Evolutionary conservation across 176 grass and related monocot species (phyloP), one percentile per base, ranked within the genome.

Genomic region (Poa pratensis): DNA sequence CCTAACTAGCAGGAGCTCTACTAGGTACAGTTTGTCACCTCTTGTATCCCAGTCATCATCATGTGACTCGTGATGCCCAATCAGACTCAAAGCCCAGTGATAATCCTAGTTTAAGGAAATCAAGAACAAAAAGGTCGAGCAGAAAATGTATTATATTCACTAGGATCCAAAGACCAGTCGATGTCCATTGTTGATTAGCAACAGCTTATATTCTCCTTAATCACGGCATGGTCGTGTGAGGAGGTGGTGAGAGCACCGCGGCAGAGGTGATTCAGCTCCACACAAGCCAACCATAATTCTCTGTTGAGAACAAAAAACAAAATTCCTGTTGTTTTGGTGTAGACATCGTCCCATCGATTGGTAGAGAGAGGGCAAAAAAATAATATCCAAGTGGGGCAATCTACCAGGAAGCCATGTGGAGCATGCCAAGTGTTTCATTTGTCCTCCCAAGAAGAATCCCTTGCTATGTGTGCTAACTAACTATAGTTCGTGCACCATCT

Each of bases 371-470:
- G 20, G 19, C 34, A 0, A 27, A 18, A 6, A 32, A 18, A 76
- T 69, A 86, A 86, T 71, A 82, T 86, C 88, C 30, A 78, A 17
- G n/a, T 45, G 17, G 20, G 48, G 73, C 83, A 77, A 77, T 27
- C 30, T 53, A 58, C 48, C 76, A 37, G 2, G 76, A 34, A 58
- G 75, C 75, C 84, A 87, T 76, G 84, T 80, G 80, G 79, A 71
- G 30, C 5, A 23, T 39, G 88, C 42, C 88, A 86, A 86, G 69
- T 81, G 86, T 30, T 49, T 18, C 24, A 19, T 79, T 60, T 16
- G 32, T 28, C 4, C 2, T 80, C 28, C 64, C 63, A 64, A 27
- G 30, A 43, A 79, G 17, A 68, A 68, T 7, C 16, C 30, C 26
- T 32, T 73, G 45, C 16, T 65, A 52, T 8, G 87, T 76, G 82